Evolutionary conservation across 139 green algal species (phyloP).

Genomic region (Tetratostichococcus sp.): DNA sequence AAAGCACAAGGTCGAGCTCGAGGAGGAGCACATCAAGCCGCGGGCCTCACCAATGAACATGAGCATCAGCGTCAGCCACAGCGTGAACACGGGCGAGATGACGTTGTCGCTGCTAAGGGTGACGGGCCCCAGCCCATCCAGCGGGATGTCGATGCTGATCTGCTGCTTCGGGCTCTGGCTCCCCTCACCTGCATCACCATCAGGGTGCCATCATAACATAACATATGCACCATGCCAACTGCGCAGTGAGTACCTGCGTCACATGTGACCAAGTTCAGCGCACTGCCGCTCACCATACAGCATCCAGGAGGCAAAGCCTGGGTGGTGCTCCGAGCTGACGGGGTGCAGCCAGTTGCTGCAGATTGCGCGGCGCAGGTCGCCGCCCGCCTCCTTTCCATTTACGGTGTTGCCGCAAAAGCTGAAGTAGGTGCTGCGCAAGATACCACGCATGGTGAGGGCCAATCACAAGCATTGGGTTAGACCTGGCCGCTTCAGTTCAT

Average conservation of each 20-base stretch:
- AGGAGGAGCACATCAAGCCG: too few relatives aligned
- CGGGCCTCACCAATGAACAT: conserved; percentile 55
- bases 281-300: conserved; percentile 51
- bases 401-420: conserved; percentile 68
- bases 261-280: too few relatives aligned
- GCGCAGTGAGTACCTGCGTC: too few relatives aligned
- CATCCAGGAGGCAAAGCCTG: conserved; percentile 64
- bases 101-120: conserved; percentile 27
- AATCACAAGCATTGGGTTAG: too few relatives aligned
- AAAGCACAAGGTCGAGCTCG: too few relatives aligned
- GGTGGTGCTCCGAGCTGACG: conserved; percentile 52
- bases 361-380: conserved; percentile 35
- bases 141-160: conserved; percentile 31
- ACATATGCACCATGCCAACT: too few relatives aligned
- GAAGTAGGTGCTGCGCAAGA: conserved; percentile 69
- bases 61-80: conserved; percentile 79
- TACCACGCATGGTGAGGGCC: too few relatives aligned
- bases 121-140: conserved; percentile 30
- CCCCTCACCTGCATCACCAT: not conserved
- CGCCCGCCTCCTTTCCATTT: not conserved
- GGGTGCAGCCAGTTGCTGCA: conserved; percentile 74
- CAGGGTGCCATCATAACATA: not conserved
- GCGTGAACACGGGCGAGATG: conserved; percentile 72
- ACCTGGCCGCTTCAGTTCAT: too few relatives aligned
- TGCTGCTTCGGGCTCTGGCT: not conserved